phyloP scores from a whole-genome alignment of 495 filamentous ascomycete species.

The Friedmanniomyces simplex region DNA sequence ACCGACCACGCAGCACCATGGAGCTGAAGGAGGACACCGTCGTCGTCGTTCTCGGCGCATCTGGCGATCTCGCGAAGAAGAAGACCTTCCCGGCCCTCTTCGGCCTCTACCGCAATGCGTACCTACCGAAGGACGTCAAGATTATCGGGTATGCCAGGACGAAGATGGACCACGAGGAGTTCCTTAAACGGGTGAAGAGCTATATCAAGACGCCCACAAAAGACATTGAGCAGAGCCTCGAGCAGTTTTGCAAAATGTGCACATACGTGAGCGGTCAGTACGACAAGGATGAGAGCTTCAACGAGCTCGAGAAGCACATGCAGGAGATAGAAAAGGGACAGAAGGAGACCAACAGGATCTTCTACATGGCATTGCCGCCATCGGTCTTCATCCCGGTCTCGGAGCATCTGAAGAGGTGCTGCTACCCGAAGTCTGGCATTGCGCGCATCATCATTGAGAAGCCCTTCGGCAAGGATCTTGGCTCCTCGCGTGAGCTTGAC shows the following conservation, averaged over 20 bases:
- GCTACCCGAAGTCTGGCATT: conserved; percentile 83
- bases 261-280: conserved; percentile 95
- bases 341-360: conserved; percentile 80
- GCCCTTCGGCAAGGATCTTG: conserved; percentile 95
- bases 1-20: conserved; percentile 45
- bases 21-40: conserved; percentile 98
- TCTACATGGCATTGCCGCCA: conserved; percentile 98
- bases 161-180: conserved; percentile 97
- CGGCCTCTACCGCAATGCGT: conserved; percentile 94
- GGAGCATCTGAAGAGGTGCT: conserved; percentile 91
- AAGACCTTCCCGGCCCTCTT: conserved; percentile 99
- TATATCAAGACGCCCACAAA: conserved; percentile 99
- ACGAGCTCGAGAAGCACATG: conserved; percentile 77
- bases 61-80: conserved; percentile 97
- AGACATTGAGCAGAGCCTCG: conserved; percentile 89
- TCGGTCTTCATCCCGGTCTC: conserved; percentile 97
- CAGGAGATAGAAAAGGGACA: conserved; percentile 75
- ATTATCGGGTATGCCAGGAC: conserved; percentile 99
- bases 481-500: conserved; percentile 86
- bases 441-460: conserved; percentile 98
- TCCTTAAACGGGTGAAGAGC: conserved; percentile 82
- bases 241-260: conserved; percentile 78
- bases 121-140: conserved; percentile 91
- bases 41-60: conserved; percentile 94
- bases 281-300: conserved; percentile 91